Evolutionary conservation across 1,284 basidiomycete species (phyloP).

Genomic region (Naganishia albida): DNA sequence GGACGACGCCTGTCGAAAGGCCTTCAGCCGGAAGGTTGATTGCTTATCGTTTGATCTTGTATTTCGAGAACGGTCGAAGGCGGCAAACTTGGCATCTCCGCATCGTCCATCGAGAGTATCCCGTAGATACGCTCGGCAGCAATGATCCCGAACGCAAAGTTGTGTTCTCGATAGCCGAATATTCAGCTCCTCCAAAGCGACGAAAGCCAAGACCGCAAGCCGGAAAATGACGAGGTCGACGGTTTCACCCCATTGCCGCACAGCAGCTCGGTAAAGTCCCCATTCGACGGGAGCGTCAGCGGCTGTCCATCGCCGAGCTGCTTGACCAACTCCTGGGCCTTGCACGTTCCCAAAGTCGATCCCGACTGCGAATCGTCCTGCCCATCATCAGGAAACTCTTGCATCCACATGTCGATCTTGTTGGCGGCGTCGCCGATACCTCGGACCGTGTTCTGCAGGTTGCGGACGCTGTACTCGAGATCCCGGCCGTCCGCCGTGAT

Average conservation of each 20-base stretch:
- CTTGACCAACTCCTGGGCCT: not conserved
- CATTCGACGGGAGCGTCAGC: not conserved
- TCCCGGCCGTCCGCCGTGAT: slow-evolving; percentile 11
- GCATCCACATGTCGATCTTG: slow-evolving; percentile 22
- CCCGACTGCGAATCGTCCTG: not conserved
- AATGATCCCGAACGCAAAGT: no score
- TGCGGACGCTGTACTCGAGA: slow-evolving; percentile 22
- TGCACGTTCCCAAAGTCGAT: not conserved
- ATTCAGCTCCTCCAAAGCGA: not conserved
- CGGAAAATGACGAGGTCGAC: not conserved
- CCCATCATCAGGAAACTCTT: slow-evolving; percentile 12
- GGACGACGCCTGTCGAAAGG: no score
- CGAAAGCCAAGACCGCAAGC: not conserved
- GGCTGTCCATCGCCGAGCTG: not conserved
- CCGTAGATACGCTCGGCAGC: no score
- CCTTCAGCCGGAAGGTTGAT: no score
- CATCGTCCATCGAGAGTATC: no score
- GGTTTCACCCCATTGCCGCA: not conserved
- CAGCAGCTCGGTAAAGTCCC: not conserved
- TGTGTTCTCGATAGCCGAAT: no score
- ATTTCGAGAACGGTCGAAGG: no score
- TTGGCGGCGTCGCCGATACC: slow-evolving; percentile 20
- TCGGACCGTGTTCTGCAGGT: slow-evolving; percentile 21
- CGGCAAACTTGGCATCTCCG: no score
- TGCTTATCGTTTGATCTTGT: no score